A percentile compares a stretch with the other conserved stretches of the same genome.
phyloP scores from a whole-genome alignment of 1,284 basidiomycete species.

The Jaminaea rosea region DNA sequence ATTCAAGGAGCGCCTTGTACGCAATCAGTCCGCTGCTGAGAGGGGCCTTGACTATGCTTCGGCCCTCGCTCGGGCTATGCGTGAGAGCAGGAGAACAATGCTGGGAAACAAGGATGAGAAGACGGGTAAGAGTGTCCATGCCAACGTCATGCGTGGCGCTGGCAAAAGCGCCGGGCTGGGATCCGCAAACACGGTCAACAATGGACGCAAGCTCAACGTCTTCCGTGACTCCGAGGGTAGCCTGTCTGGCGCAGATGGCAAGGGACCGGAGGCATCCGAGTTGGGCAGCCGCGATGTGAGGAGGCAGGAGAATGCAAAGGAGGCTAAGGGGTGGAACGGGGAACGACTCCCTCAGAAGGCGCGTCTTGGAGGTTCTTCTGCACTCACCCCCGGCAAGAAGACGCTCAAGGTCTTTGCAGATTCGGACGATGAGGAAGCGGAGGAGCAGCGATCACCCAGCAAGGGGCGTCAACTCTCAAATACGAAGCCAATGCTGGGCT shows the following conservation, averaged over 20 bases:
- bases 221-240: constrained; percentile 31
- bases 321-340: constrained; percentile 6
- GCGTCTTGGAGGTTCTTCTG: neutral
- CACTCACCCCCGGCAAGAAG: neutral
- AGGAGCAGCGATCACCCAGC: constrained; percentile 2
- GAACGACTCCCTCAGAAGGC: constrained; percentile 6
- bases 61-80: constrained; percentile 37
- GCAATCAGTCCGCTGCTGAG: constrained; percentile 5
- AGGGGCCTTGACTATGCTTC: constrained; percentile 16
- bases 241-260: neutral
- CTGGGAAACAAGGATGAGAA: constrained; percentile 25
- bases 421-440: constrained; percentile 50
- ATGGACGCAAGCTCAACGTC: constrained; percentile 26
- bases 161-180: constrained; percentile 8
- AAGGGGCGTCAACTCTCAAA: neutral
- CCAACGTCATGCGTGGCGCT: constrained; percentile 9
- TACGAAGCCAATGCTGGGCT: neutral
- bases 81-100: constrained; percentile 31
- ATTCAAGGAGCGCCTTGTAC: constrained; percentile 59
- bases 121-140: constrained; percentile 3
- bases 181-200: constrained; percentile 9
- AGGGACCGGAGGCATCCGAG: constrained; percentile 12
- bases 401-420: constrained; percentile 27
- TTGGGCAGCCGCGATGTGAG: constrained; percentile 22
- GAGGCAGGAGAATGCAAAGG: constrained; percentile 27